These are phyloP conservation scores for Mesembryanthemum crystallinum DNA, from an alignment of 148 eudicot species.

Conservation along the genomic window DNA sequence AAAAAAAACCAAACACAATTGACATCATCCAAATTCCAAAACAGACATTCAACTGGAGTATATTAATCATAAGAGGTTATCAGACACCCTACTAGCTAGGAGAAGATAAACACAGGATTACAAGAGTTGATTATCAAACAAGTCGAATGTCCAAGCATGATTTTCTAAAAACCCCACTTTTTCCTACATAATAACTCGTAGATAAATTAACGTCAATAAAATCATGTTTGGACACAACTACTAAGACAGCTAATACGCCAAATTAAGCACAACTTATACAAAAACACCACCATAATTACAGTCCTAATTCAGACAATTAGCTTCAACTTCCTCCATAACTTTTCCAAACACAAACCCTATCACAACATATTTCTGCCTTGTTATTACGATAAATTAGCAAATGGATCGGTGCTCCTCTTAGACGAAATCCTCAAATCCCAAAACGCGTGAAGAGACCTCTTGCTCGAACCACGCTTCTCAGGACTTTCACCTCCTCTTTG, in stretches of 20 bases:
- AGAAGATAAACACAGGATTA: background rate
- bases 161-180: background rate
- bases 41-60: background rate
- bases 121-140: background rate
- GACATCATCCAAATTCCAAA: background rate
- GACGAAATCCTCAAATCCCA: constrained; percentile 44
- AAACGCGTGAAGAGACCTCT: constrained; percentile 28
- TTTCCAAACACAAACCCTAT: background rate
- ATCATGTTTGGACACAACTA: constrained; percentile 28
- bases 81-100: background rate
- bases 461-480: constrained; percentile 38
- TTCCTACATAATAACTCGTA: background rate
- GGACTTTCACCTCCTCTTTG: constrained; percentile 42
- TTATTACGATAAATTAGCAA: constrained; percentile 17
- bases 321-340: background rate
- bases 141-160: constrained; percentile 21
- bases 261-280: constrained; percentile 2
- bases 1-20: background rate
- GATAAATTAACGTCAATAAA: constrained; percentile 11
- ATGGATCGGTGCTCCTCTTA: constrained; percentile 36
- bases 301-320: constrained; percentile 14
- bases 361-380: background rate
- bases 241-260: background rate
- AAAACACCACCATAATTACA: constrained; percentile 24
- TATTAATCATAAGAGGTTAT: background rate